phyloP scores from a whole-genome alignment of 2,329 filamentous ascomycete species.

The Calonectria montana region DNA sequence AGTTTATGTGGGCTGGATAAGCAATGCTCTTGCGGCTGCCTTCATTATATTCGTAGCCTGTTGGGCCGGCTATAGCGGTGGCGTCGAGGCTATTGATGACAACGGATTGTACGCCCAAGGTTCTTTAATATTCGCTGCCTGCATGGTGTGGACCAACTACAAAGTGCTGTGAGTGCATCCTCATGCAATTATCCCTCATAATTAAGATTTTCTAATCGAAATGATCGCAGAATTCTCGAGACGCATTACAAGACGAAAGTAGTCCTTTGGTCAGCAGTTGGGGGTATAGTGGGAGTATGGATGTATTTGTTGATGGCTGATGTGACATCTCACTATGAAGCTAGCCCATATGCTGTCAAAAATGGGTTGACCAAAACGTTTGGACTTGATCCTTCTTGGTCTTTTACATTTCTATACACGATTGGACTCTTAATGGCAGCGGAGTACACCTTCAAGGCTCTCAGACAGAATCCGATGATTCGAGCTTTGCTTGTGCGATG shows the following conservation, averaged over 20 bases:
- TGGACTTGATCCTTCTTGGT: slow-evolving; percentile 78
- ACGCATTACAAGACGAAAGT: slow-evolving; percentile 80
- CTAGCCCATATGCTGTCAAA: slow-evolving; percentile 74
- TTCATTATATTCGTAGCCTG: slow-evolving; percentile 77
- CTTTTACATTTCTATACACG: slow-evolving; percentile 36
- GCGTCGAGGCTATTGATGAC: slow-evolving; percentile 65
- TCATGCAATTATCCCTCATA: background rate
- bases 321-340: slow-evolving; percentile 65
- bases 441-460: background rate
- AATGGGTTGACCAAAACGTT: slow-evolving; percentile 74
- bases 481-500: slow-evolving; percentile 44
- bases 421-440: background rate
- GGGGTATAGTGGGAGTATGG: slow-evolving; percentile 75
- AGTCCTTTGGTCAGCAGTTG: slow-evolving; percentile 66
- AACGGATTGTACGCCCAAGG: slow-evolving; percentile 81
- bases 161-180: slow-evolving; percentile 74
- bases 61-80: slow-evolving; percentile 64
- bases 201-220: slow-evolving; percentile 25
- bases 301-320: slow-evolving; percentile 81
- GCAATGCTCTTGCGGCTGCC: slow-evolving; percentile 78
- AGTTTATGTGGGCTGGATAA: slow-evolving; percentile 82
- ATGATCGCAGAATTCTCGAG: slow-evolving; percentile 70
- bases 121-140: slow-evolving; percentile 76
- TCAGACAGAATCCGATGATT: background rate
- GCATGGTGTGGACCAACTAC: slow-evolving; percentile 77